Evolutionary conservation across 352 stramenopile species (phyloP), one percentile per base, ranked within the genome.

Genomic region (Phytophthora cactorum): DNA sequence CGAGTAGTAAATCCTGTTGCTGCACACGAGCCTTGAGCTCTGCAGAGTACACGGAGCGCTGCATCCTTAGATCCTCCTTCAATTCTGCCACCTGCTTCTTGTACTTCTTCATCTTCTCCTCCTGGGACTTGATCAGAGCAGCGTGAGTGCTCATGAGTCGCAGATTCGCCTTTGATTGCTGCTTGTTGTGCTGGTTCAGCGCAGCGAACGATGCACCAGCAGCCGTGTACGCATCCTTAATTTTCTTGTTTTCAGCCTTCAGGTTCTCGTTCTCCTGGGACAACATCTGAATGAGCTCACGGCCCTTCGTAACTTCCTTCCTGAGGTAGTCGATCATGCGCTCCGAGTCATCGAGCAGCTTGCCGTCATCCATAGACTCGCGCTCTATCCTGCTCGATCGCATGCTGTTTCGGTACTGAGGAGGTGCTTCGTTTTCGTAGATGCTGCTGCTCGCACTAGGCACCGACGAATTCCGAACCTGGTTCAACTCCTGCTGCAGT

Each of bases 151-250:
- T 95, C 79, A 96, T 92, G 65, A 98, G 75, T 5, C 94, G 87
- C n/a, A 92, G 57, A 50, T 98, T 98, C 0, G 88, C 89, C 64
- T 96, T 96, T n/a, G 88, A 97, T 39, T 98, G 85, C 59, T 98
- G 91, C 62, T 98, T 98, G 59, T 97, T 96, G 72, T 98, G 92
- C 77, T 98, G 90, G 59, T 98, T 98, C 2, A 98, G 75, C 10
- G 92, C 89, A 12, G 90, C 86, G 65, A 98, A 98, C 4, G 91
- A 97, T 46, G 88, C 90, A n/a, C 91, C 88, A 5, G 93, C 92
- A 57, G 90, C 91, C 11, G 90, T 96, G 78, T 98, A 98, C 2
- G 93, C 92, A 74, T 98, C 91, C 75, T 97, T 92, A n/a, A 96
- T 85, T 57, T 92, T 92, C 66, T 93, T 93, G 80, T 94, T 94